These are phyloP conservation scores for Akebia trifoliata DNA, from an alignment of 164 flowering plant species.

Conservation along the genomic window DNA sequence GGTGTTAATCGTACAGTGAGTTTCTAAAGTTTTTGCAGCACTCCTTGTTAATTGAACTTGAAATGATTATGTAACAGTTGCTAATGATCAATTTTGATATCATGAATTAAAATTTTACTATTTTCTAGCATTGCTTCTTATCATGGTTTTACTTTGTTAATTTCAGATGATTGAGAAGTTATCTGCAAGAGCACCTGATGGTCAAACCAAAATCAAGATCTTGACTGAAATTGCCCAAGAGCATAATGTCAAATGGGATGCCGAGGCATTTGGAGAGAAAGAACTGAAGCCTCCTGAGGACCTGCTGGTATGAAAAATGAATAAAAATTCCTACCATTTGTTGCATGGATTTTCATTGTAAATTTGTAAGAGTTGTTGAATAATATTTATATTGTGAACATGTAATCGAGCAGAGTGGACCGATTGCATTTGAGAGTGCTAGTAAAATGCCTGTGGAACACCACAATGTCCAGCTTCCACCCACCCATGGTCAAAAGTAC, in stretches of 20 bases:
- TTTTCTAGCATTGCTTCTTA: not conserved
- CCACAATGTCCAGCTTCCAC: constrained; percentile 27
- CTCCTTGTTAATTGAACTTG: constrained; percentile 3
- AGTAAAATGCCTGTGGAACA: constrained; percentile 31
- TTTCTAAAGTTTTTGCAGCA: constrained; percentile 3
- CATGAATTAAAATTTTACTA: not conserved
- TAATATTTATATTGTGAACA: not conserved
- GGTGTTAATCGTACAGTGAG: constrained; percentile 82
- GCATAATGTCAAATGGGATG: constrained; percentile 79
- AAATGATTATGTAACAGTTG: not conserved
- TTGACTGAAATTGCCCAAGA: constrained; percentile 74
- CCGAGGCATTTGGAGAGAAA: constrained; percentile 42
- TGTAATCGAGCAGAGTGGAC: constrained; percentile 54
- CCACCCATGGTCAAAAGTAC: constrained; percentile 20
- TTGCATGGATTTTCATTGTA: constrained; percentile 2
- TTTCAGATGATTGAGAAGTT: constrained; percentile 87
- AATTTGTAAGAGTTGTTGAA: no score
- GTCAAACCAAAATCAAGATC: constrained; percentile 67
- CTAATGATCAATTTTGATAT: not conserved
- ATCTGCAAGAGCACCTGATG: constrained; percentile 80
- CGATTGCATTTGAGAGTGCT: constrained; percentile 34
- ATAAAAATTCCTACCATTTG: not conserved
- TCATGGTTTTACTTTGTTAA: constrained; percentile 4
- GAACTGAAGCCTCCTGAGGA: constrained; percentile 44
- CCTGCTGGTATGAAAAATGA: constrained; percentile 42